phyloP scores from a whole-genome alignment of 1,139 yeast genomes.

The Wickerhamomyces sp. region DNA sequence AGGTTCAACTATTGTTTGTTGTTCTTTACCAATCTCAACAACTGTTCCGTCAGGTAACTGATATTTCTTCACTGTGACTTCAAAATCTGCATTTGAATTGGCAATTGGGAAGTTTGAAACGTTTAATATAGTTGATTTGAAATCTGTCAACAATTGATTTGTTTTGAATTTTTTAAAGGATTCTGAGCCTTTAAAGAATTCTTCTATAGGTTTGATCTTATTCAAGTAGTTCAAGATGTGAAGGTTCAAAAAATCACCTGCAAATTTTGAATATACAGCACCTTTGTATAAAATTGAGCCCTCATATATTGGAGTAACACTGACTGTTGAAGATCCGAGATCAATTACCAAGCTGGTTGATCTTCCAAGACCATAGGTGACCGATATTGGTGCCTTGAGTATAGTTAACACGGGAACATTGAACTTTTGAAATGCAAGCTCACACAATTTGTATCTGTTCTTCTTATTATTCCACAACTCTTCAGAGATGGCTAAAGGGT shows the following conservation, averaged over 20 bases:
- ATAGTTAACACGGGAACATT: conserved; percentile 64
- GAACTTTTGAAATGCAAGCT: conserved; percentile 60
- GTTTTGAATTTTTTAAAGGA: conserved; percentile 46
- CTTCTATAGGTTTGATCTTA: conserved; percentile 8
- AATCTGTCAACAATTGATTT: conserved; percentile 41
- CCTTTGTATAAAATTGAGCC: conserved; percentile 63
- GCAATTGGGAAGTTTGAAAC: conserved; percentile 34
- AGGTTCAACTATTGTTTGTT: conserved; percentile 44
- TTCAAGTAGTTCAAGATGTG: conserved; percentile 32
- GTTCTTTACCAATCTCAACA: conserved; percentile 35
- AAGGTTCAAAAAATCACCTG: conserved; percentile 64
- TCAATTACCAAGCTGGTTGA: conserved; percentile 67
- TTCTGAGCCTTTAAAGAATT: conserved; percentile 28
- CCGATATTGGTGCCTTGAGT: conserved; percentile 65
- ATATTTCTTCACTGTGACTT: conserved; percentile 30
- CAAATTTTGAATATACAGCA: conserved; percentile 54
- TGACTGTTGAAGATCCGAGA: conserved; percentile 55
- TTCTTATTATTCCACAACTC: conserved; percentile 56
- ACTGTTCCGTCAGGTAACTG: conserved; percentile 45
- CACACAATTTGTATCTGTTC: conserved; percentile 47
- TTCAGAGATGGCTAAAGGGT: conserved; percentile 63
- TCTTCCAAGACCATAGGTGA: conserved; percentile 64
- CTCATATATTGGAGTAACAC: conserved; percentile 67
- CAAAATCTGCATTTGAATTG: conserved; percentile 22
- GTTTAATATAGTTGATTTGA: conserved; percentile 39